Evolutionary conservation across 805 yeast species (phyloP), one percentile per base, ranked within the genome.

Genomic region (Wickerhamomyces bisporus): DNA sequence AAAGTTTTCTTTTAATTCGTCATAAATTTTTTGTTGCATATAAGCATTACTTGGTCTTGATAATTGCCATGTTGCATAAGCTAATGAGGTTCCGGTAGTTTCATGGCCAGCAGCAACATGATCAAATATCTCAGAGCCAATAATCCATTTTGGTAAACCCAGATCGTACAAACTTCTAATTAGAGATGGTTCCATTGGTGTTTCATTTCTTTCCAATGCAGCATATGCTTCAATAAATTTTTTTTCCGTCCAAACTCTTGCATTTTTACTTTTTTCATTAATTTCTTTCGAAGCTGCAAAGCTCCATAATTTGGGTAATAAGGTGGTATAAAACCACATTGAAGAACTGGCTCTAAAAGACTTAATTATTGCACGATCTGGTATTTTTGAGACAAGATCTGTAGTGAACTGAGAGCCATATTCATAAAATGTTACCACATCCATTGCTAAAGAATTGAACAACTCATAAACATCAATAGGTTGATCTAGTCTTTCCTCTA

Each of bases 41-140:
- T 57, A 52, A 6, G 48, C 42, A 45, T 76, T 62, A 12, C 57
- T 53, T 0, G 77, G 77, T 40, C 75, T 61, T 3, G 85, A 77
- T 26, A 81, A 52, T 50, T 79, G 78, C 62, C 74, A 81, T 16
- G 75, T 64, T 36, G 76, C 58, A 52, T 73, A 82, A 0, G 85
- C 65, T 41, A 81, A 54, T n/a, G 79, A 77, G 6, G 77, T 68
- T 0, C 83, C 86, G 1, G 85, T 80, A 5, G 89, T 81, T 51
- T 81, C 83, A 52, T 82, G 88, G 3, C 89, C 89, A 1, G 89
- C 89, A 32, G 82, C 80, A 27, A 81, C 68, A 53, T 81, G 86
- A 50, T 81, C 89, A 32, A 73, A 68, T 20, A 67, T 53, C 45
- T 74, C 80, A 25, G 73, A 61, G n/a, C 67, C 68, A 11, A 71